phyloP scores from a whole-genome alignment of 1,284 basidiomycete genomes.

The Cerioporus squamosus region DNA sequence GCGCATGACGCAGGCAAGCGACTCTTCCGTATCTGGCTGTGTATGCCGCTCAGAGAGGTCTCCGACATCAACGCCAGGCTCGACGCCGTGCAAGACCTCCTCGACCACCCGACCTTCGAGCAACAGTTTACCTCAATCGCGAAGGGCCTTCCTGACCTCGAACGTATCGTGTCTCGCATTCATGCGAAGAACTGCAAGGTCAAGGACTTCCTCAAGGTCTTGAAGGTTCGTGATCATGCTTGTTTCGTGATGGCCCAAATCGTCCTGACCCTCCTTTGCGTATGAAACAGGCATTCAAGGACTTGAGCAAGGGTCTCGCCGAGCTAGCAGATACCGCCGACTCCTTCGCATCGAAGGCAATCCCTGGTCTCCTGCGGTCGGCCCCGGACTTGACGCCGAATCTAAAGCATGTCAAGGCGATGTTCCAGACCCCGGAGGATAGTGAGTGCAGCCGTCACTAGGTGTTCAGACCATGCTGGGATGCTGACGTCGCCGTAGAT shows the following conservation, averaged over 20 bases:
- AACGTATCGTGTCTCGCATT: slow-evolving; percentile 91
- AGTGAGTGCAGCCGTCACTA: slow-evolving; percentile 42
- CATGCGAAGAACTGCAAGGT: slow-evolving; percentile 90
- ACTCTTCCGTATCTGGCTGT: slow-evolving; percentile 93
- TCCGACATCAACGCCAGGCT: slow-evolving; percentile 87
- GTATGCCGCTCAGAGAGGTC: slow-evolving; percentile 82
- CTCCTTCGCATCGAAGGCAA: slow-evolving; percentile 75
- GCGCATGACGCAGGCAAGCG: slow-evolving; percentile 72
- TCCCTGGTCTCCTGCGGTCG: slow-evolving; percentile 75
- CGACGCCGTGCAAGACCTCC: slow-evolving; percentile 90
- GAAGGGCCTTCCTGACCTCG: slow-evolving; percentile 89
- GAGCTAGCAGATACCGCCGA: slow-evolving; percentile 70
- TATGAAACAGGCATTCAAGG: slow-evolving; percentile 84
- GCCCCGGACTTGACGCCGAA: slow-evolving; percentile 79
- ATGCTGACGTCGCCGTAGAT: slow-evolving; percentile 39
- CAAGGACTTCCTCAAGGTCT: slow-evolving; percentile 83
- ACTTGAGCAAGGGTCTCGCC: slow-evolving; percentile 68
- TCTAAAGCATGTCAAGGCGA: slow-evolving; percentile 73
- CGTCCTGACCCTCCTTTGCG: neutral
- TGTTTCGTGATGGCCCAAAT: neutral
- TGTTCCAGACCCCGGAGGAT: slow-evolving; percentile 71
- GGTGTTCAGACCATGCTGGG: neutral
- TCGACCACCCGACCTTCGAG: slow-evolving; percentile 78
- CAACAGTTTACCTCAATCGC: slow-evolving; percentile 74
- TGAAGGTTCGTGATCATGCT: slow-evolving; percentile 56